A percentile compares a stretch with the other conserved stretches of the same genome.
phyloP scores from a whole-genome alignment of 2,329 filamentous ascomycete species.

The Aureobasidium sp. region DNA sequence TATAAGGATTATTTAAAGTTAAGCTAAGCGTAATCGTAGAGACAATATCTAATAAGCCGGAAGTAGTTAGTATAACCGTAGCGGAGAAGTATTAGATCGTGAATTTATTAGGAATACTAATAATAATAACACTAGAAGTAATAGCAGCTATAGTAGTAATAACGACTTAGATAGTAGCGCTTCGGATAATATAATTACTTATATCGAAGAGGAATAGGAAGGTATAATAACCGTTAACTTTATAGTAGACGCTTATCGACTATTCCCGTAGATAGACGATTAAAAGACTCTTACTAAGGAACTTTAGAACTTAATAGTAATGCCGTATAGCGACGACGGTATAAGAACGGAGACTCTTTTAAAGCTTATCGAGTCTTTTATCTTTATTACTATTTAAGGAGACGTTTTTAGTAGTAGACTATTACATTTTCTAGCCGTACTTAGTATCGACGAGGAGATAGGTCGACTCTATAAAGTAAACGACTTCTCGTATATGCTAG shows the following conservation, averaged over 20 bases:
- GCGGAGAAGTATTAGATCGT: background rate
- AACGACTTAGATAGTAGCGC: background rate
- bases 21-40: background rate
- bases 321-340: background rate
- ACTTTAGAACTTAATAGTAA: conserved; percentile 13
- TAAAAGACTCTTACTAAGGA: conserved; percentile 14
- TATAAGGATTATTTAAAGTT: conserved; percentile 12
- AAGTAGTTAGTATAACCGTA: background rate
- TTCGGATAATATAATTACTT: background rate
- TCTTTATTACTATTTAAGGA: conserved; percentile 5
- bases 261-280: conserved; percentile 5
- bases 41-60: background rate
- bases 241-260: background rate
- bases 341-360: background rate
- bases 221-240: background rate
- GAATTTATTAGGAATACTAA: background rate
- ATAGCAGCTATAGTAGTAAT: background rate
- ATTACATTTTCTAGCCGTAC: conserved; percentile 17
- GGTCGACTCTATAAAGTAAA: conserved; percentile 13
- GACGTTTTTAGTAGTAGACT: conserved; percentile 14
- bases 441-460: conserved; percentile 14
- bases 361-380: conserved; percentile 11
- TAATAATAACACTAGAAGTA: background rate
- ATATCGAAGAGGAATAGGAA: background rate
- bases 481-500: background rate